Base-by-base conservation (phyloP, 495 filamentous ascomycete genomes). In the Annulohypoxylon moriforme region DNA sequence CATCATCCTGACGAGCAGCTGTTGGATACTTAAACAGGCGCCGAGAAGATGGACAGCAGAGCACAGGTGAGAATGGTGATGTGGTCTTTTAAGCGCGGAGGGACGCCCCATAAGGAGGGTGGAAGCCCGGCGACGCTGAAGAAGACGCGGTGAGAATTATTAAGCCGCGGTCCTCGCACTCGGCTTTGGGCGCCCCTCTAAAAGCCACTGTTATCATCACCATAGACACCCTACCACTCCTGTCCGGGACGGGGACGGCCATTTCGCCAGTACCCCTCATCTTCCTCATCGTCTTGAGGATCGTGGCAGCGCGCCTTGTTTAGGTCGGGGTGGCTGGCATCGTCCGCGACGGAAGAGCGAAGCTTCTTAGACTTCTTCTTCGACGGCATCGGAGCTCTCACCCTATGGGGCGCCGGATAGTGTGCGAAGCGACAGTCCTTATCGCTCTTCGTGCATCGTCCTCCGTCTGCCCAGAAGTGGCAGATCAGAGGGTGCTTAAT, bases 401-500 rank as follows among this genome's bases (percentile, higher is more conserved):
- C 8, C 0, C 59, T 22, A 36, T 72, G 69, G 13, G 33, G 31
- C 11, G 69, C 59, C 0, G 2, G 18, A 27, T 64, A 68, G 34
- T 72, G 69, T 0, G 69, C 69, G 16, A 72, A 72, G 1, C 58
- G 64, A 22, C 69, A 72, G 7, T 4, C 49, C 0, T 11, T n/a
- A 3, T 56, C 50, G 5, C n/a, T 24, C 60, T 68, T 72, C 1
- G 40, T 68, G 22, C 69, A 72, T 6, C 64, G 18, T 8, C 53
- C 59, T 5, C 63, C 64, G 5, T 64, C 50, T 0, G 64, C 52
- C 69, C 69, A 72, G 40, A 72, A 72, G 27, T 64, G 56, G 52
- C 69, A 72, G 38, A 68, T 72, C 0, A 72, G 46, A 1, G 59
- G 69, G 1, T 72, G 31, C 4, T n/a, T 44, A 8, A 60, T 1